Evolutionary conservation across 345 rosid species (phyloP).

Genomic region (Hevea brasiliensis): DNA sequence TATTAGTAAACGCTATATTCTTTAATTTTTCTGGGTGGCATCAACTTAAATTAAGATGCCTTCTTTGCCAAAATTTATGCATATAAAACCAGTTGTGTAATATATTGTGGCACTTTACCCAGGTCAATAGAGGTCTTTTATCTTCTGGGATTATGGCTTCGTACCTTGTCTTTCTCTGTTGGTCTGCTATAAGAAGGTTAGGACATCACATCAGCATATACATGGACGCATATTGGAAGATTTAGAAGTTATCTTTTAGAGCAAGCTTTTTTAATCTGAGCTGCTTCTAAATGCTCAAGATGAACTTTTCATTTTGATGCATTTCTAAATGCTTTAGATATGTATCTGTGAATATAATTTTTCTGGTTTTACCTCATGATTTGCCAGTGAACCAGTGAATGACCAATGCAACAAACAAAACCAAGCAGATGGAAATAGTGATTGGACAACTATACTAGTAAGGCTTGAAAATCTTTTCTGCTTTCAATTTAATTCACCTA

Average conservation of each 20-base stretch:
- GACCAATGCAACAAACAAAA: slow-evolving; percentile 51
- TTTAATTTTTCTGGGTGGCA: not conserved
- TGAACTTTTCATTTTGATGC: not conserved
- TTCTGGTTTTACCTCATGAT: slow-evolving; percentile 13
- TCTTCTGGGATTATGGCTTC: slow-evolving; percentile 90
- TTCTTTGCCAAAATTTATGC: not conserved
- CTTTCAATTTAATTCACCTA: not conserved
- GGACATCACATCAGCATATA: not conserved
- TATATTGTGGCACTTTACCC: slow-evolving; percentile 9
- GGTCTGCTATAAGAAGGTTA: slow-evolving; percentile 97
- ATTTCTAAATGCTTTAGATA: too few species aligned
- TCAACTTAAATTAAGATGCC: not conserved
- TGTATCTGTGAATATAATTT: not conserved
- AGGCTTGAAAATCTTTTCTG: slow-evolving; percentile 19
- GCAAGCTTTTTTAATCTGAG: too few species aligned
- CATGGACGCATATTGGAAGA: not conserved
- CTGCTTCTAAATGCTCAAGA: not conserved
- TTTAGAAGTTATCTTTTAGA: not conserved
- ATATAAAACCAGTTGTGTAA: not conserved
- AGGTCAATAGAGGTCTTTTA: slow-evolving; percentile 75
- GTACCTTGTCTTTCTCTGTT: slow-evolving; percentile 83
- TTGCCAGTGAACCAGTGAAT: slow-evolving; percentile 69
- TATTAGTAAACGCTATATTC: not conserved
- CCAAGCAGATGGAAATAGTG: slow-evolving; percentile 42
- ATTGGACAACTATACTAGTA: slow-evolving; percentile 77